Base-by-base conservation (phyloP, 441 rosid species). In the Breynia disticha region DNA sequence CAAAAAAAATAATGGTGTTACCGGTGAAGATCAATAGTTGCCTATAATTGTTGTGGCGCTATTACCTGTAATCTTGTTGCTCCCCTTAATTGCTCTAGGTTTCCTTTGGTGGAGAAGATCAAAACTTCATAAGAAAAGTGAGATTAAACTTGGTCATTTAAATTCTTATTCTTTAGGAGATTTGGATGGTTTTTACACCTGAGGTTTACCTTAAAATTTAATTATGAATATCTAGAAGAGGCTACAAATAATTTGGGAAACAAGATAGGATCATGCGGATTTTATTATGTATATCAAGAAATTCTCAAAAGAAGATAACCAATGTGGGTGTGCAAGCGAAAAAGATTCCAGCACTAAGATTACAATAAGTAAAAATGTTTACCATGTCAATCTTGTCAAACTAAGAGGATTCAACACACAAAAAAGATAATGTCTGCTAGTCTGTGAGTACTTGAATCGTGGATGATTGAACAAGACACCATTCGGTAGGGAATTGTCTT, bases 351-450 rank as follows among this genome's bases (percentile, higher is more conserved):
- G 94, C 69, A 76, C 95, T 1, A 95, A 90, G 62, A 87, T 90
- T 48, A 91, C 95, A 0, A 62, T 90, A 1, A 84, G 87, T 41
- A 96, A 96, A 24, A 87, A 75, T 55, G 72, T 90, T 35, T 84
- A 86, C 65, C 97, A 90, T 50, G 75, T 86, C 54, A 90, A 90
- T 76, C 67, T 90, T 62, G 97, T 90, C 57, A 87, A 87, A 64
- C 57, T 90, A 63, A 75, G 79, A 73, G 97, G 97, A 42, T 87
- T 84, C 61, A 87, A 96, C 51, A 87, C 79, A 28, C 84, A 79
- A 18, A 87, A 95, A 51, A 63, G 82, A 45, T 87, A 71, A 12
- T 66, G 89, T 50, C 73, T 90, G 42, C 58, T 90, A 70, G 97
- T 90, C 19, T 90, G 79, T 13, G 97, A 90, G 73, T 87, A 90